Base-by-base conservation (phyloP, 495 filamentous ascomycete genomes). In the Astrothelium subdiscretum region DNA sequence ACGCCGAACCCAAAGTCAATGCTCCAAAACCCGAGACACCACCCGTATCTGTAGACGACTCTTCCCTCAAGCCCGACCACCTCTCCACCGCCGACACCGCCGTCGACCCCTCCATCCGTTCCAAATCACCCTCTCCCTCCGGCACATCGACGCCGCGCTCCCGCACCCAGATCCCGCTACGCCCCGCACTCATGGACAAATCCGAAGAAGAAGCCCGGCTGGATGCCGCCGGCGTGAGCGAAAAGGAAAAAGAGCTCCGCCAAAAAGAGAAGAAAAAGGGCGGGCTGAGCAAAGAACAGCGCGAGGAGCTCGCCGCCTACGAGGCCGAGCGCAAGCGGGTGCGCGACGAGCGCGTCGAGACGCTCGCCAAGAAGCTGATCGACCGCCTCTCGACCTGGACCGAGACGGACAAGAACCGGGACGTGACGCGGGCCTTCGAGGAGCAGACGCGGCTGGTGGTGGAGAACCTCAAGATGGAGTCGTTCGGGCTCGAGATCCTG, bases 401-500 rank as follows among this genome's bases (percentile, higher is more conserved):
- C 12, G 94, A 99, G 74, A 96, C 91, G 3, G 95, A 97, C 77
- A 95, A 94, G 77, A 84, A 85, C 31, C 48, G 72, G 1, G 91
- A 95, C 70, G 89, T 96, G 11, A 97, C 92, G 2, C 74, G 74
- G 42, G 91, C 95, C 1, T 99, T 97, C 74, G 85, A 91, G 69
- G 89, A 90, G 70, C 96, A 97, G 81, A 96, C 85, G 24, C 81
- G 86, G n/a, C 84, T 95, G 29, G 95, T 97, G 75, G 90, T 96
- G 15, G 94, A 99, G 79, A 95, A 97, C 67, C 75, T 97, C 66
- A 99, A 97, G 79, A 97, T 99, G 90, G 94, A 99, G 76, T 92
- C 88, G 13, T 99, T 99, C 71, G 94, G 94, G 40, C 76, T 99
- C 38, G 94, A 99, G 68, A 99, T 99, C 67, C 78, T 99, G 26